Percentiles rank a stretch among this genome's conserved stretches.
Evolutionary conservation across 1,284 basidiomycete species (phyloP).

Genomic region (Leucoagaricus sp.): DNA sequence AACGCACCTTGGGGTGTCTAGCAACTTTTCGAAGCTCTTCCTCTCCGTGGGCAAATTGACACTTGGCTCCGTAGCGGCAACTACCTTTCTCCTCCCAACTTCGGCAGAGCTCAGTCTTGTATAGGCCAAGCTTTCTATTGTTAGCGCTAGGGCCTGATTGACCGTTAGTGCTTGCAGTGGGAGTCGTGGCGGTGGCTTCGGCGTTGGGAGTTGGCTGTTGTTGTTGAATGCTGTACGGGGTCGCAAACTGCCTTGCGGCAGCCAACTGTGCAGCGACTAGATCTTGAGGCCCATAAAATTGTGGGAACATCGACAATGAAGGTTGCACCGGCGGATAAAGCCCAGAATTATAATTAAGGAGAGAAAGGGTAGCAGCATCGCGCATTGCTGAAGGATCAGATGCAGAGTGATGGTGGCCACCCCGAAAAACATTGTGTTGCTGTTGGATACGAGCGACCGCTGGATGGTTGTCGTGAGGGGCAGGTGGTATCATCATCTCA

Average conservation of each 20-base stretch:
- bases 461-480: slow-evolving; percentile 55
- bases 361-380: slow-evolving; percentile 62
- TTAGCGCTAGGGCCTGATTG: slow-evolving; percentile 77
- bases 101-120: slow-evolving; percentile 91
- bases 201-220: slow-evolving; percentile 30
- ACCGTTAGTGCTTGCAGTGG: slow-evolving; percentile 38
- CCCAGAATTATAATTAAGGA: slow-evolving; percentile 53
- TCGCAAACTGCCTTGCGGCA: slow-evolving; percentile 58
- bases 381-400: slow-evolving; percentile 74
- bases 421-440: slow-evolving; percentile 69
- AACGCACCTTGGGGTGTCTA: slow-evolving; percentile 81
- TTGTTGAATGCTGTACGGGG: slow-evolving; percentile 48
- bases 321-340: slow-evolving; percentile 55
- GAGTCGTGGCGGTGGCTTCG: slow-evolving; percentile 40
- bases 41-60: slow-evolving; percentile 90
- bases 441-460: slow-evolving; percentile 75
- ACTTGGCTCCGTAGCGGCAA: slow-evolving; percentile 87
- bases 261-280: slow-evolving; percentile 55
- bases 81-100: slow-evolving; percentile 92
- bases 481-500: slow-evolving; percentile 69
- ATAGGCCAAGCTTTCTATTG: slow-evolving; percentile 84
- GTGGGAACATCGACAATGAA: slow-evolving; percentile 60
- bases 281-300: slow-evolving; percentile 67
- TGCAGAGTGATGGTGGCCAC: slow-evolving; percentile 74
- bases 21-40: slow-evolving; percentile 80